These are phyloP conservation scores for Boletus barrowsii DNA, from an alignment of 768 basidiomycete species.

Conservation along the genomic window DNA sequence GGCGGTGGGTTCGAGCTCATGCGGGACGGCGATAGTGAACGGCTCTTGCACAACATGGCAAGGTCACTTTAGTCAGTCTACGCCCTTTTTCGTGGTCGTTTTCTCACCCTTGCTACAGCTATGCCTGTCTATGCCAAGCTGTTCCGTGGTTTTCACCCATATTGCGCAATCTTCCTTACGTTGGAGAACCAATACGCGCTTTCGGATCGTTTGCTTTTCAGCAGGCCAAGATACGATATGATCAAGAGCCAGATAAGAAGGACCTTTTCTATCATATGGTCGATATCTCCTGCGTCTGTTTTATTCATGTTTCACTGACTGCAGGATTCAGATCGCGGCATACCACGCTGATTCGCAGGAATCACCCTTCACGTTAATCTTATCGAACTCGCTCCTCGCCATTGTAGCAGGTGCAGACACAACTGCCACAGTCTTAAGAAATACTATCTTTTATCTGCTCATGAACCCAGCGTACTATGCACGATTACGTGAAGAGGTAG, in stretches of 20 bases:
- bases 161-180: constrained; percentile 28
- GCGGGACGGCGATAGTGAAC: constrained; percentile 34
- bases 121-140: constrained; percentile 12
- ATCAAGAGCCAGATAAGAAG: constrained; percentile 18
- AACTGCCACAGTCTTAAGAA: constrained; percentile 38
- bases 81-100: background rate
- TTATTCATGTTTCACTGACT: background rate
- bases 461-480: constrained; percentile 35
- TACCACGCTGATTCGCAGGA: constrained; percentile 23
- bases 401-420: constrained; percentile 52
- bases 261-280: constrained; percentile 46
- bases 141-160: constrained; percentile 26
- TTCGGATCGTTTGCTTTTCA: constrained; percentile 29
- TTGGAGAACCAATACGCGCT: constrained; percentile 27
- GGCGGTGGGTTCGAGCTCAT: constrained; percentile 38
- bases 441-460: constrained; percentile 39
- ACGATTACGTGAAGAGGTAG: constrained; percentile 42
- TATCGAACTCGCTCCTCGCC: constrained; percentile 37
- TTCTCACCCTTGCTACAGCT: constrained; percentile 12
- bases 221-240: constrained; percentile 23
- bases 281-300: background rate
- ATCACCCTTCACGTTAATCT: constrained; percentile 29
- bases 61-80: constrained; percentile 28
- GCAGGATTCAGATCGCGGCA: constrained; percentile 23
- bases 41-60: constrained; percentile 29